phyloP scores from a whole-genome alignment of 2,329 filamentous ascomycete genomes.

The Pseudocercospora fuligena region DNA sequence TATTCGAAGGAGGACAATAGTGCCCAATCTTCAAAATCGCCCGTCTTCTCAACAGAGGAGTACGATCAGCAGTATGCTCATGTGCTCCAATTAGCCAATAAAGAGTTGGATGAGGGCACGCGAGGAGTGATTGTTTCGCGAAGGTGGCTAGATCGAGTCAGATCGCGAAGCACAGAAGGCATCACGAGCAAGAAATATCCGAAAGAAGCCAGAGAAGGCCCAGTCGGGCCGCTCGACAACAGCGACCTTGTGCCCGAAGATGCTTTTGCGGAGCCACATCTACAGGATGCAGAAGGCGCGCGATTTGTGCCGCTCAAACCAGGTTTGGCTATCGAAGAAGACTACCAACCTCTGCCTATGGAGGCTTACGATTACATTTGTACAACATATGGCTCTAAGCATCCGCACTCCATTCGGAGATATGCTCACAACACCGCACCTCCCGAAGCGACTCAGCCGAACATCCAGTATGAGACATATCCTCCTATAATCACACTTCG shows the following conservation, averaged over 20 bases:
- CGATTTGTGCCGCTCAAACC: conserved; percentile 74
- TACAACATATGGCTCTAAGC: conserved; percentile 76
- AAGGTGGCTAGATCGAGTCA: conserved; percentile 76
- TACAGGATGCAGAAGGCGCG: conserved; percentile 31
- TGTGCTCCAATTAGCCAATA: conserved; percentile 62
- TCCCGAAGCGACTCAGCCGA: conserved; percentile 59
- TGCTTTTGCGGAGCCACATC: conserved; percentile 34
- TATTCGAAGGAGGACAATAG: conserved; percentile 35
- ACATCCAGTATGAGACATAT: conserved; percentile 80
- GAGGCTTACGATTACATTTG: conserved; percentile 82
- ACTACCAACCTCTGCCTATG: conserved; percentile 77
- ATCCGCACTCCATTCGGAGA: conserved; percentile 72
- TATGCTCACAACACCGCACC: conserved; percentile 76
- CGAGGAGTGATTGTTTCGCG: conserved; percentile 78
- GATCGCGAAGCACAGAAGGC: conserved; percentile 66
- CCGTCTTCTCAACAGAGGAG: conserved; percentile 34
- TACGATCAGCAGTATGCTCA: conserved; percentile 73
- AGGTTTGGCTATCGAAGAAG: conserved; percentile 66
- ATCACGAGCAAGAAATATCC: conserved; percentile 60
- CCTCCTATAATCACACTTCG: conserved; percentile 85
- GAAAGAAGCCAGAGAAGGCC: conserved; percentile 65
- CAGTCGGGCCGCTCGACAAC: conserved; percentile 84
- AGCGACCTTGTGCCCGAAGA: conserved; percentile 69
- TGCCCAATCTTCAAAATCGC: neutral
- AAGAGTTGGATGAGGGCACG: conserved; percentile 69